phyloP scores from a whole-genome alignment of 805 yeast species.

The Blastobotrys americana region DNA sequence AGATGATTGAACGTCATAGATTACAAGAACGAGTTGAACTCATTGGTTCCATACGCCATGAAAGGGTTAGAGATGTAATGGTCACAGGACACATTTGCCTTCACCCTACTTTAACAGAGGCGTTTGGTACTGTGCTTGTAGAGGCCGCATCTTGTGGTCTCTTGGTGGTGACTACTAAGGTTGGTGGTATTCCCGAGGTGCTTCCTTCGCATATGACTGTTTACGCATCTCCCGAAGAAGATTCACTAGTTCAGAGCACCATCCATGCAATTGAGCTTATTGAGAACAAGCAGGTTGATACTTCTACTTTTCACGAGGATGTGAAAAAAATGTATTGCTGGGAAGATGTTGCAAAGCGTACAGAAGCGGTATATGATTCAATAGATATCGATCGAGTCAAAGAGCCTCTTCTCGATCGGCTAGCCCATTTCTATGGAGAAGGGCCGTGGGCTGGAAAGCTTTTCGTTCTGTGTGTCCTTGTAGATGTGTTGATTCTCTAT shows the following conservation, averaged over 20 bases:
- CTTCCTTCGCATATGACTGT: slow-evolving; percentile 89
- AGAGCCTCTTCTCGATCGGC: slow-evolving; percentile 50
- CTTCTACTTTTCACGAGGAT: slow-evolving; percentile 69
- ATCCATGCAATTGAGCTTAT: slow-evolving; percentile 59
- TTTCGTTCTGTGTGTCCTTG: slow-evolving; percentile 70
- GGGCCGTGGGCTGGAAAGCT: slow-evolving; percentile 76
- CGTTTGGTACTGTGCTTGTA: slow-evolving; percentile 93
- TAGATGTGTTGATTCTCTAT: slow-evolving; percentile 60
- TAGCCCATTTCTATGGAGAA: slow-evolving; percentile 58
- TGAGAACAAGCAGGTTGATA: slow-evolving; percentile 53
- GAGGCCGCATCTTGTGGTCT: slow-evolving; percentile 97
- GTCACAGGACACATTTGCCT: slow-evolving; percentile 86
- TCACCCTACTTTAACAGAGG: slow-evolving; percentile 93
- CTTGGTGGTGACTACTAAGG: slow-evolving; percentile 87
- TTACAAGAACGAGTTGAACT: slow-evolving; percentile 82
- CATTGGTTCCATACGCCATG: slow-evolving; percentile 84
- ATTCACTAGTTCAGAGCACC: slow-evolving; percentile 66
- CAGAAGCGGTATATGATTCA: slow-evolving; percentile 70
- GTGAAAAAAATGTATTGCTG: slow-evolving; percentile 83
- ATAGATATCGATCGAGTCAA: slow-evolving; percentile 35
- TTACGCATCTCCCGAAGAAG: slow-evolving; percentile 83
- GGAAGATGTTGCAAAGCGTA: slow-evolving; percentile 79
- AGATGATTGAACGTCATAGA: slow-evolving; percentile 81
- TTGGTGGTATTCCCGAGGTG: slow-evolving; percentile 97
- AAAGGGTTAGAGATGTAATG: slow-evolving; percentile 88